Percentiles rank a stretch among this genome's conserved stretches.
Conservation (phyloP, 108 stramenopile genomes). For the Cylindrotheca closterium region DNA sequence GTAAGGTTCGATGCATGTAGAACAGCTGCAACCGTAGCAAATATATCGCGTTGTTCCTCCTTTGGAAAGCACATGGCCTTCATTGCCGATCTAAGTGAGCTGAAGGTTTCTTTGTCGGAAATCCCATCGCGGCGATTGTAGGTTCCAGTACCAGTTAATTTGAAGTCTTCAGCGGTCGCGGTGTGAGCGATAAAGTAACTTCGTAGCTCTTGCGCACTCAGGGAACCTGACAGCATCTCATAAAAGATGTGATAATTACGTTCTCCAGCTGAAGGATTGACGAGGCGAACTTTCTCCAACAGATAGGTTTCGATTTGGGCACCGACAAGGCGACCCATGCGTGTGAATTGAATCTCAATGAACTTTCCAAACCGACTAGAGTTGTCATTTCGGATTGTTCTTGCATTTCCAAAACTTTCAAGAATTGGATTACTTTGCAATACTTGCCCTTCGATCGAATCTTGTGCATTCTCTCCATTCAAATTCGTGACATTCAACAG, state of each 20-base stretch:
- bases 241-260: conserved; percentile 95
- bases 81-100: conserved; percentile 52
- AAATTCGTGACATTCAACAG: conserved; percentile 25
- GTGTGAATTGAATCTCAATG: conserved; percentile 88
- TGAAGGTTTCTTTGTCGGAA: conserved; percentile 69
- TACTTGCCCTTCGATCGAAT: conserved; percentile 81
- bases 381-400: conserved; percentile 88
- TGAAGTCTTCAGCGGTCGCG: conserved; percentile 71
- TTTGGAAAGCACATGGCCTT: conserved; percentile 56
- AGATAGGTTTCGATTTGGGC: conserved; percentile 92
- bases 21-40: conserved; percentile 68
- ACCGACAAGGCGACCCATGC: conserved; percentile 63
- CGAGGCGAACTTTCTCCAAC: conserved; percentile 91
- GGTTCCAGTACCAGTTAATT: conserved; percentile 68
- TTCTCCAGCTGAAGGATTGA: conserved; percentile 79
- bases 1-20: conserved; percentile 88
- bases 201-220: conserved; percentile 45
- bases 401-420: conserved; percentile 96
- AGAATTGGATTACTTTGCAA: conserved; percentile 94
- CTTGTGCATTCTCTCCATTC: conserved; percentile 15
- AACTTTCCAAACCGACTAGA: conserved; percentile 91
- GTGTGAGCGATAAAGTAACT: conserved; percentile 49
- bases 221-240: conserved; percentile 53
- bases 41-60: conserved; percentile 58
- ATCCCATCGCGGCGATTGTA: conserved; percentile 87